A percentile compares a stretch with the other conserved stretches of the same genome.
These are phyloP conservation scores for Torulaspora pretoriensis DNA, from an alignment of 1,139 yeast species.

Conservation along the genomic window DNA sequence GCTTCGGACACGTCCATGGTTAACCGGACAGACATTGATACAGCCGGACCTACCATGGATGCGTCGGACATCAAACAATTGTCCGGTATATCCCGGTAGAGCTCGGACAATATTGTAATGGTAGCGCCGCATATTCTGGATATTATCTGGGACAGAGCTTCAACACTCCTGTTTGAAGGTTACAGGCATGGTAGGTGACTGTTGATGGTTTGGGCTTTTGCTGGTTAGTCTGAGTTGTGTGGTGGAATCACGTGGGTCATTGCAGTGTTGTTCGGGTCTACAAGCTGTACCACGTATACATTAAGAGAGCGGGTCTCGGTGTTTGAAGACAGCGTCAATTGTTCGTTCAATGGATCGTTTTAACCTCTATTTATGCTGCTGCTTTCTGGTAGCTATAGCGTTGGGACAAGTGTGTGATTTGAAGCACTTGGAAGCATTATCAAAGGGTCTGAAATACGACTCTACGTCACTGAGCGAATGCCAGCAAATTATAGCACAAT, in stretches of 20 bases:
- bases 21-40: background rate
- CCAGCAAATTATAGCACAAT: constrained; percentile 12
- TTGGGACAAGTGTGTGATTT: constrained; percentile 8
- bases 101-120: background rate
- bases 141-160: background rate
- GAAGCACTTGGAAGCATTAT: constrained; percentile 5
- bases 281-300: background rate
- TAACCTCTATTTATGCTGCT: background rate
- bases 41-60: background rate
- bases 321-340: background rate
- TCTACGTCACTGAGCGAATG: constrained; percentile 10
- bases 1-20: background rate
- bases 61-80: background rate
- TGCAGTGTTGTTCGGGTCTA: background rate
- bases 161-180: too few species aligned
- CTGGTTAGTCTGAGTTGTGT: background rate
- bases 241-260: background rate
- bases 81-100: background rate
- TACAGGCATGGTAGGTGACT: background rate
- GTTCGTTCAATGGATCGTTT: background rate
- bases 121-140: background rate
- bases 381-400: background rate
- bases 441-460: constrained; percentile 10
- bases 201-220: background rate
- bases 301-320: background rate